Evolutionary conservation across 352 stramenopile species (phyloP).

Genomic region (Pythium periplocum): DNA sequence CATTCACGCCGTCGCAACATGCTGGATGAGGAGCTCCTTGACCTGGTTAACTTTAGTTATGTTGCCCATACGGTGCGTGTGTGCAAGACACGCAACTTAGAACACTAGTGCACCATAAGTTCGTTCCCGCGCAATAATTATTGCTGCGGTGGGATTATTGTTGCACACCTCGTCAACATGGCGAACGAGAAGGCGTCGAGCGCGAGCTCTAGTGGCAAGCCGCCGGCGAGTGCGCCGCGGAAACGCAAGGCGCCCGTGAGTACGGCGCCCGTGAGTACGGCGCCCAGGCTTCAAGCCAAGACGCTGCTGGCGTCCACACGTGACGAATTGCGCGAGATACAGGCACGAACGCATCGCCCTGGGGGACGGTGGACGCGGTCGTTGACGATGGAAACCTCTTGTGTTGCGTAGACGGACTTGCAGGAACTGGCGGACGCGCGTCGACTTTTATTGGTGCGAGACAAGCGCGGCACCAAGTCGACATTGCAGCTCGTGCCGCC

Average conservation of each 20-base stretch:
- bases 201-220: neutral
- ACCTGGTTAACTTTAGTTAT: no score
- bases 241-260: constrained; percentile 27
- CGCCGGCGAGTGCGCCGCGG: neutral
- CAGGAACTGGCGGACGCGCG: constrained; percentile 29
- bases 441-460: constrained; percentile 21
- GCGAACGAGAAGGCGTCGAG: neutral
- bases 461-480: constrained; percentile 20
- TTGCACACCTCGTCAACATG: neutral
- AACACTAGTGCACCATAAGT: no score
- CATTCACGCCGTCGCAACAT: no score
- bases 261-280: constrained; percentile 20
- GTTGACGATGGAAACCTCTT: neutral
- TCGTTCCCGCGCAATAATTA: no score
- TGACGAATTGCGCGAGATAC: constrained; percentile 41
- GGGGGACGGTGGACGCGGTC: no score
- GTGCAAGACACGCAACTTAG: no score
- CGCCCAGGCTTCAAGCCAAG: constrained; percentile 32
- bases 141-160: no score
- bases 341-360: constrained; percentile 13
- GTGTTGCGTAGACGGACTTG: constrained; percentile 23
- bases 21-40: no score
- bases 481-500: constrained; percentile 27
- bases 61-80: no score
- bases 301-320: constrained; percentile 36